Percentiles rank a stretch among this genome's conserved stretches.
Evolutionary conservation across 441 rosid genomes (phyloP).

Genomic region (Syzygium syzygioides): DNA sequence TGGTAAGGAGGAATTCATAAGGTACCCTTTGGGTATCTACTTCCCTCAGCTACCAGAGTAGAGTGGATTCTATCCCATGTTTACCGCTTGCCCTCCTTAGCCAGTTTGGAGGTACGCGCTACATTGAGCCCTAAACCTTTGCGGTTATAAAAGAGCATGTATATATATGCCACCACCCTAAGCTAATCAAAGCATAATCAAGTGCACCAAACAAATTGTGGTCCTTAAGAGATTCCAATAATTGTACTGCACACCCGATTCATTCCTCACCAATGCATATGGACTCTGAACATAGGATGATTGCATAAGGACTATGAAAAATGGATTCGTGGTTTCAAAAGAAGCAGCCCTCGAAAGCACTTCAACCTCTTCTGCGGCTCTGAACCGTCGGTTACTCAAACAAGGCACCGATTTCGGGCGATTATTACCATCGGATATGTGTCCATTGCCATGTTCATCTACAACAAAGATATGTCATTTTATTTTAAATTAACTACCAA

Average conservation of each 20-base stretch:
- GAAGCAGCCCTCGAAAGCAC: constrained; percentile 8
- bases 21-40: background rate
- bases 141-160: background rate
- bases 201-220: background rate
- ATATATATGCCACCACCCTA: background rate
- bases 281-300: background rate
- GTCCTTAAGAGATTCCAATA: background rate
- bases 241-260: background rate
- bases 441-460: background rate
- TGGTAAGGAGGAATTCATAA: background rate
- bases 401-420: background rate
- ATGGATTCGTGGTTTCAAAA: background rate
- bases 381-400: background rate
- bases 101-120: background rate
- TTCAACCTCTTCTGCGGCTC: background rate
- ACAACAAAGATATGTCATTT: background rate
- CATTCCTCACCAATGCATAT: background rate
- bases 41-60: background rate
- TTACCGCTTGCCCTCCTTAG: background rate
- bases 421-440: background rate
- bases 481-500: background rate
- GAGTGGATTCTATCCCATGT: background rate
- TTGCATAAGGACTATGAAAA: background rate
- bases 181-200: background rate
- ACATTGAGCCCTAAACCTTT: background rate